Evolutionary conservation across 2,329 filamentous ascomycete species (phyloP).

Genomic region (Botrytis galanthina): DNA sequence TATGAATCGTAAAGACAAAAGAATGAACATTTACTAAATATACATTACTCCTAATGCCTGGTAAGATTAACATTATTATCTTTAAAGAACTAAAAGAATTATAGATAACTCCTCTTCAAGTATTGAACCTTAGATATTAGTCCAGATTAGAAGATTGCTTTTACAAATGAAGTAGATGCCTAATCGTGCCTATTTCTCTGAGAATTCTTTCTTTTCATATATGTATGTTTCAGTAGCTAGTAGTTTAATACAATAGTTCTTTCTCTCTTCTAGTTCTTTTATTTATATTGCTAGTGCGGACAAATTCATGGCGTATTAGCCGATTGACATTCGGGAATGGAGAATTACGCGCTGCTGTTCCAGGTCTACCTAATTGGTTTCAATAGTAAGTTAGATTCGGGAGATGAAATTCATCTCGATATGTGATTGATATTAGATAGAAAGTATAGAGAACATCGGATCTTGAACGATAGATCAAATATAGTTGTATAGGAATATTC

Average conservation of each 20-base stretch:
- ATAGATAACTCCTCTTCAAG: not conserved
- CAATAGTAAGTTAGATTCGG: not conserved
- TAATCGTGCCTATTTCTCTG: not conserved
- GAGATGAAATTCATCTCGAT: accelerated
- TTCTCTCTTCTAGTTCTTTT: not conserved
- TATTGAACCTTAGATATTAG: not conserved
- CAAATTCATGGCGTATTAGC: accelerated
- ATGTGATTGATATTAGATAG: not conserved
- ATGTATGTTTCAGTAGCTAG: not conserved
- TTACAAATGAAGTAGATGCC: not conserved
- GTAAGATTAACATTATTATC: not conserved
- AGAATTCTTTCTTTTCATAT: not conserved
- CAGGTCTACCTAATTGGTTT: not conserved
- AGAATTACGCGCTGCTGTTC: not conserved
- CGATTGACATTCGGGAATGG: accelerated
- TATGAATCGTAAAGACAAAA: not conserved
- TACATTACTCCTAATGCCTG: accelerated
- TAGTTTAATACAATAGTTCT: not conserved
- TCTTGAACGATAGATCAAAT: not conserved
- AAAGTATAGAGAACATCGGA: not conserved
- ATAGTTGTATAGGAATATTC: too few relatives aligned
- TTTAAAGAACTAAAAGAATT: not conserved
- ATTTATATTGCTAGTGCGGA: not conserved
- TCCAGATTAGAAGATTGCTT: not conserved
- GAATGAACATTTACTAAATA: accelerated